phyloP scores from a whole-genome alignment of 1,284 basidiomycete species.

The Apiotrichum sp. region DNA sequence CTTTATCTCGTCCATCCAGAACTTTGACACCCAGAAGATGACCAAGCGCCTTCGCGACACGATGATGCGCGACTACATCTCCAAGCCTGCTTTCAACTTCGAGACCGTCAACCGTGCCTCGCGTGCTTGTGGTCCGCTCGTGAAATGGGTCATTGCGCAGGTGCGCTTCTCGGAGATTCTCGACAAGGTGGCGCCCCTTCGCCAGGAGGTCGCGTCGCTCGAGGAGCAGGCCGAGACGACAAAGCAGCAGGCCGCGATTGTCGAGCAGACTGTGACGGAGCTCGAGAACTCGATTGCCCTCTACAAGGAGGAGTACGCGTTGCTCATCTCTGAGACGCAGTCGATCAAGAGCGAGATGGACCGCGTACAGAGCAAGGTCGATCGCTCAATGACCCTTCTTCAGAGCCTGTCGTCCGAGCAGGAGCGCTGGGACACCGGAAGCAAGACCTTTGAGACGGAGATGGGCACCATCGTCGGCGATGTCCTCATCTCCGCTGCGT shows the following conservation, averaged over 20 bases:
- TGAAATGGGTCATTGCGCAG: slow-evolving; percentile 97
- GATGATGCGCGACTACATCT: slow-evolving; percentile 92
- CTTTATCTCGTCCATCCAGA: slow-evolving; percentile 94
- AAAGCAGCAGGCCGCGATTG: slow-evolving; percentile 82
- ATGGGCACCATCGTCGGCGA: slow-evolving; percentile 99
- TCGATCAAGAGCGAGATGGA: slow-evolving; percentile 98
- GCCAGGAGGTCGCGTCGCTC: slow-evolving; percentile 89
- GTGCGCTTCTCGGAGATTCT: slow-evolving; percentile 96
- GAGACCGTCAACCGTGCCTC: slow-evolving; percentile 93
- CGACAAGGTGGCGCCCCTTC: slow-evolving; percentile 93
- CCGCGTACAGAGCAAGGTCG: slow-evolving; percentile 91
- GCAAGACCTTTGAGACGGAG: slow-evolving; percentile 92
- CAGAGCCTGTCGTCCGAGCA: slow-evolving; percentile 94
- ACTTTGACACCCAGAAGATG: slow-evolving; percentile 95
- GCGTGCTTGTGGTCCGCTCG: slow-evolving; percentile 95
- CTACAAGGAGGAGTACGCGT: slow-evolving; percentile 97
- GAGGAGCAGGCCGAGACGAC: slow-evolving; percentile 88
- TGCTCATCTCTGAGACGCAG: slow-evolving; percentile 94
- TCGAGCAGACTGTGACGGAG: slow-evolving; percentile 87
- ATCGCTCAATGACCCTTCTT: slow-evolving; percentile 91
- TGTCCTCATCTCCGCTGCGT: slow-evolving; percentile 90
- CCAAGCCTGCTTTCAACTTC: slow-evolving; percentile 86
- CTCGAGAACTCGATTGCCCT: slow-evolving; percentile 85
- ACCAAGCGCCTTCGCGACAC: slow-evolving; percentile 79
- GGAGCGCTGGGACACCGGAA: slow-evolving; percentile 88